Conservation (phyloP, 2,329 filamentous ascomycete genomes). For the Trichoderma arundinaceum region DNA sequence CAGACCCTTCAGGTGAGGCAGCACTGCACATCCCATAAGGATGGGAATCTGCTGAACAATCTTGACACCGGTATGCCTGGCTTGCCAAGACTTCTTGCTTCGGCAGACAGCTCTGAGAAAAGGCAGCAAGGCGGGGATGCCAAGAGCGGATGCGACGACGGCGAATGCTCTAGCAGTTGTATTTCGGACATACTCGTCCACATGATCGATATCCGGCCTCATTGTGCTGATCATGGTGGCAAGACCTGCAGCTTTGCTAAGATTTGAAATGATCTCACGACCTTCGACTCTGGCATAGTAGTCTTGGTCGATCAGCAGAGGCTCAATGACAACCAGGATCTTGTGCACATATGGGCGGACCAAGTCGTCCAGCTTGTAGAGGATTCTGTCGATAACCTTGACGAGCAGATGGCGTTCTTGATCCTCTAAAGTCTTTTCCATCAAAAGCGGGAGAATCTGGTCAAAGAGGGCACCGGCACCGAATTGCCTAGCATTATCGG, state of each 20-base stretch:
- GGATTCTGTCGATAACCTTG: conserved; percentile 97
- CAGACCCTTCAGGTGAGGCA: conserved; percentile 92
- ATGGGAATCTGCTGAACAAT: conserved; percentile 99
- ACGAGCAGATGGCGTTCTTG: conserved; percentile 97
- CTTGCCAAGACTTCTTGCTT: conserved; percentile 99
- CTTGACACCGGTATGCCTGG: conserved; percentile 96
- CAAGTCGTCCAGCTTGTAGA: conserved; percentile 97
- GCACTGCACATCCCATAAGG: conserved; percentile 94
- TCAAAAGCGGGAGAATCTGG: conserved; percentile 92
- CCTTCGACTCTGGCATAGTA: conserved; percentile 98
- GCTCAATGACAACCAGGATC: conserved; percentile 97
- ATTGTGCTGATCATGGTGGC: conserved; percentile 99
- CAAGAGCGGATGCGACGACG: conserved; percentile 93
- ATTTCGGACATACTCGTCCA: conserved; percentile 97
- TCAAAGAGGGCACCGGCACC: conserved; percentile 94
- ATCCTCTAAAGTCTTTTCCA: conserved; percentile 98
- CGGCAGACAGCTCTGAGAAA: conserved; percentile 95
- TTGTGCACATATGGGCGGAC: conserved; percentile 97
- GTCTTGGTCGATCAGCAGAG: conserved; percentile 98
- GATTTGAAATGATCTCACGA: conserved; percentile 97
- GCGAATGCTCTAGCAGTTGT: conserved; percentile 97
- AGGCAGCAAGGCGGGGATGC: conserved; percentile 91
- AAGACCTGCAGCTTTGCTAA: conserved; percentile 93
- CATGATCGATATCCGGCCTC: conserved; percentile 97
- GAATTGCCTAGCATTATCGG: conserved; percentile 95